Base-by-base conservation (phyloP, 164 flowering plant genomes). In the Magnolia kwangsiensis region DNA sequence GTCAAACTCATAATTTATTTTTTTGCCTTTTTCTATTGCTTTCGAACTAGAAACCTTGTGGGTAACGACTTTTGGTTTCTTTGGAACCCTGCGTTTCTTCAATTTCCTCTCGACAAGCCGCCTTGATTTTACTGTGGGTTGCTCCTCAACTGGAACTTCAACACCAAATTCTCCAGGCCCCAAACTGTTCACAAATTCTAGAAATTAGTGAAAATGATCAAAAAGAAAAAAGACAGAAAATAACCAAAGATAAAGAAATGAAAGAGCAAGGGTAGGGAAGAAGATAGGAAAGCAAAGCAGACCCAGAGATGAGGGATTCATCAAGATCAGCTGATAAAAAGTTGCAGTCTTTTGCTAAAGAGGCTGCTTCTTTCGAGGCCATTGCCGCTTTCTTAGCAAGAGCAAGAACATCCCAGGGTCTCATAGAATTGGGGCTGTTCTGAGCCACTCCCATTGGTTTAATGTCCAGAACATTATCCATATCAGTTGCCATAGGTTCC, bases 311-410 rank as follows among this genome's bases (percentile, higher is more conserved):
- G 73, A 67, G 61, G 24, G 82, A 71, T 50, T 80, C 84, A 74
- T 84, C 83, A 78, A 72, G 13, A 78, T 83, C 83, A 75, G 80
- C 74, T 58, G 67, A 86, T 70, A 78, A 24, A 66, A 79, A 63
- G 58, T 83, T 65, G 11, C 79, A 74, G 23, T 85, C 78, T 37
- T 85, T 84, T 67, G 81, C 86, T 63, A 94, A 81, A 23, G 81
- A 81, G 23, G 87, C 89, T 50, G 94, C 96, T 79, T 86, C 77
- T 86, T 87, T 88, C 10, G 96, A 91, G 59, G 97, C 96, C 71
- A 82, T 74, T 65, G 90, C 84, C 75, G 97, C 96, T 84, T 86
- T 80, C 82, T 85, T 84, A 69, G 98, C 98, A 78, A 92, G 88
- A 55, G 85, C 75, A 80, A 92, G 76, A 59, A 74, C 91, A 82